Base-by-base conservation (phyloP, 306 rosid genomes). In the Malus sylvestris region DNA sequence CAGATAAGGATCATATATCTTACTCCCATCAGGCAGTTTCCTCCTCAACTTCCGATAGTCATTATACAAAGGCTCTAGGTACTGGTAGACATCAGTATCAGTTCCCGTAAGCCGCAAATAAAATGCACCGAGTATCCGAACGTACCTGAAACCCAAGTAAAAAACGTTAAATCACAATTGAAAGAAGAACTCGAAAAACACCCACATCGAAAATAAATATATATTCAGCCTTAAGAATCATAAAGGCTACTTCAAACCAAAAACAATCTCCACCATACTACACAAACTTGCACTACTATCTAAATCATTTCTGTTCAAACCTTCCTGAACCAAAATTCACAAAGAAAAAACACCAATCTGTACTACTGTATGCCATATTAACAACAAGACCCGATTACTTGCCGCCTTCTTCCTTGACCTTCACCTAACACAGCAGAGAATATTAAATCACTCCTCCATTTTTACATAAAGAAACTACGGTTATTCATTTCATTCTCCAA, bases 41-140 rank as follows among this genome's bases (percentile, higher is more conserved):
- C 71, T 83, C 78, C 98, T 81, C 76, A 96, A 67, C 76, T 96
- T 96, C 44, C 98, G 86, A 57, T 92, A 92, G 75, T 92, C 98
- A 66, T 96, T 92, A 80, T 96, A 96, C 10, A 96, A 73, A 19
- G 98, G 99, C 74, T 96, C 99, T 62, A 96, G 83, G 73, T 96
- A 96, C 40, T 91, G 96, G 51, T 92, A 96, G 1, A 93, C 93
- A 44, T 96, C 98, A 20, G 85, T 77, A 72, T 96, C 99, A 8
- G 96, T 73, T 45, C 98, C 99, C 8, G 99, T 96, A 62, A 96
- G 86, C 13, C 98, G 97, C 87, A 96, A 70, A 77, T 92, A 96
- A 72, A 96, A 91, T 13, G 99, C 98, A 65, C 99, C 99, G 38
- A 96, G 98, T 58, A 93, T 27, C 81, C 99, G 91, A 49, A 92